Conservation (phyloP, 352 stramenopile genomes). For the Globisporangium paddicum region DNA sequence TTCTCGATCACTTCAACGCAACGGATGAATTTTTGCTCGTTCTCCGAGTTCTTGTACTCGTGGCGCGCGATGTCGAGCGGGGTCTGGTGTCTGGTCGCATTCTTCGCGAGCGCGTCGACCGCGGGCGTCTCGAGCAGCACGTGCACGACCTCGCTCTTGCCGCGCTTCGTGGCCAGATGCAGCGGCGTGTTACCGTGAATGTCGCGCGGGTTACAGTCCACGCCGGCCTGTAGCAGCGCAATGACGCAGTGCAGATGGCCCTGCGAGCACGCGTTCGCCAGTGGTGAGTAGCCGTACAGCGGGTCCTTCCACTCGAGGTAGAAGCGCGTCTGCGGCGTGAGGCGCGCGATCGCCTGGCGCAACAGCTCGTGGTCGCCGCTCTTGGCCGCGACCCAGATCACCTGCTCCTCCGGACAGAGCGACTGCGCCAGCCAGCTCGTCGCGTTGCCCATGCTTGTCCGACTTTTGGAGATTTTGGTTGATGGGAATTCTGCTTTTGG, state of each 20-base stretch:
- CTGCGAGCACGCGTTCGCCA: constrained; percentile 52
- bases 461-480: background rate
- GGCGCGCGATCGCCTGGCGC: constrained; percentile 35
- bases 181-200: constrained; percentile 59
- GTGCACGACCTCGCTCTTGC: constrained; percentile 66
- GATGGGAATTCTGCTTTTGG: background rate
- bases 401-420: constrained; percentile 69
- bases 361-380: constrained; percentile 52
- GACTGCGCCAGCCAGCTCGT: constrained; percentile 71
- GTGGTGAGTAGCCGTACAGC: constrained; percentile 55
- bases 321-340: constrained; percentile 54
- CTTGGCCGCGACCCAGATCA: constrained; percentile 73
- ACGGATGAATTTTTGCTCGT: constrained; percentile 39
- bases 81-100: constrained; percentile 44
- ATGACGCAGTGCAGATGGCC: constrained; percentile 63
- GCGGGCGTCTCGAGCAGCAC: constrained; percentile 47
- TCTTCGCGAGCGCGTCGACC: constrained; percentile 56
- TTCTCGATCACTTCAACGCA: constrained; percentile 82
- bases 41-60: constrained; percentile 36
- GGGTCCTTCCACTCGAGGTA: constrained; percentile 73
- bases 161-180: constrained; percentile 49
- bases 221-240: constrained; percentile 46
- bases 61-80: constrained; percentile 69
- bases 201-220: constrained; percentile 56
- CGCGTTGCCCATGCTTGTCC: constrained; percentile 57